A percentile compares a stretch with the other conserved stretches of the same genome.
phyloP scores from a whole-genome alignment of 495 filamentous ascomycete species.

The Penicillium soppii region DNA sequence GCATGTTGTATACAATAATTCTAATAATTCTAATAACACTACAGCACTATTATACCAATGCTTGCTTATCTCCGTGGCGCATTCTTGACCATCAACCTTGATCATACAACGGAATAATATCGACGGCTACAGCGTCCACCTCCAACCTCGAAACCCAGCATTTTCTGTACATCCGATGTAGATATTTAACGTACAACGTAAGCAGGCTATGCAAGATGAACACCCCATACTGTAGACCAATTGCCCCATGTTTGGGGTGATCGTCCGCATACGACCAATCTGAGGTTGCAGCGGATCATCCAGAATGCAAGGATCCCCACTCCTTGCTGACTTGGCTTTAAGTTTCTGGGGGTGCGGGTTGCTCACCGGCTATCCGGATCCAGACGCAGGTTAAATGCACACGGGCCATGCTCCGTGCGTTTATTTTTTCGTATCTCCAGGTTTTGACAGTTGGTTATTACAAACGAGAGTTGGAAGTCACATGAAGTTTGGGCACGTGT shows the following conservation, averaged over 20 bases:
- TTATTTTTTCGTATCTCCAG: background rate
- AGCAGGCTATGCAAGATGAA: background rate
- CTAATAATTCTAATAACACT: too few relatives aligned
- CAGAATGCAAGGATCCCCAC: background rate
- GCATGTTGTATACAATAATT: background rate
- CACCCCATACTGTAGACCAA: slow-evolving; percentile 1
- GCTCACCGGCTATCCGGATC: slow-evolving; percentile 6
- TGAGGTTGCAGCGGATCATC: background rate
- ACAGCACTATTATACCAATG: too few relatives aligned
- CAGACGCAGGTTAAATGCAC: background rate
- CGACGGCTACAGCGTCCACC: too few relatives aligned
- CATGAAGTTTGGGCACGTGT: too few relatives aligned
- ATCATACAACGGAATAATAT: too few relatives aligned
- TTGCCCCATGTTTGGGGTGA: background rate
- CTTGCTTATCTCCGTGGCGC: too few relatives aligned
- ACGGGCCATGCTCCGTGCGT: slow-evolving; percentile 1
- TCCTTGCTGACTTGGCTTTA: background rate
- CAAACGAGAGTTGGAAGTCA: too few relatives aligned
- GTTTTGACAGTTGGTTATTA: background rate
- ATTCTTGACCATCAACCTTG: too few relatives aligned
- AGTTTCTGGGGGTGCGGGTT: background rate
- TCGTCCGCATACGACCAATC: background rate
- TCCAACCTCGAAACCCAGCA: too few relatives aligned
- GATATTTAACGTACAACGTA: too few relatives aligned
- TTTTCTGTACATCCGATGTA: too few relatives aligned